These are phyloP conservation scores for Fistulifera solaris DNA, from an alignment of 108 stramenopile species.

Conservation along the genomic window DNA sequence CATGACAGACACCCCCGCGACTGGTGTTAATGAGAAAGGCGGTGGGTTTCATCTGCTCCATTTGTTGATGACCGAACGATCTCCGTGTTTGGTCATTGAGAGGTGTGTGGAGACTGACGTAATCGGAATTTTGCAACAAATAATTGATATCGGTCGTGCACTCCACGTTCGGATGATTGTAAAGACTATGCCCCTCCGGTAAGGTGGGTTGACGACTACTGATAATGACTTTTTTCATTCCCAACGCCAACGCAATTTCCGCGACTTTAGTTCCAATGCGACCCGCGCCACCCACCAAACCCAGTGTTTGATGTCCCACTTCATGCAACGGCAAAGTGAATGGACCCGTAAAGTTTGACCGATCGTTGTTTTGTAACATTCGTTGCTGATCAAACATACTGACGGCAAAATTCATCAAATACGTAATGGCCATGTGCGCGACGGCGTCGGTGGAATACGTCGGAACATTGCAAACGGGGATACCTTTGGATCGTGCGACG, in stretches of 20 bases:
- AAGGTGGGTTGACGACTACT: slow-evolving; percentile 52
- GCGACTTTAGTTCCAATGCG: slow-evolving; percentile 79
- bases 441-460: slow-evolving; percentile 81
- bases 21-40: slow-evolving; percentile 88
- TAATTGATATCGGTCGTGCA: slow-evolving; percentile 45
- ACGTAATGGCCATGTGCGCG: slow-evolving; percentile 84
- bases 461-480: slow-evolving; percentile 69
- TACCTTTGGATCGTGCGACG: slow-evolving; percentile 24
- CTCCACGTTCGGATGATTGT: slow-evolving; percentile 34
- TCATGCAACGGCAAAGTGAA: slow-evolving; percentile 72
- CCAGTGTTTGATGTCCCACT: slow-evolving; percentile 65
- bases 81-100: slow-evolving; percentile 75
- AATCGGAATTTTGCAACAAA: slow-evolving; percentile 60
- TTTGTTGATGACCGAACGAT: slow-evolving; percentile 57
- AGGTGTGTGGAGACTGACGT: slow-evolving; percentile 79
- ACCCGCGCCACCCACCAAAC: slow-evolving; percentile 83
- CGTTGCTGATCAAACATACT: slow-evolving; percentile 68
- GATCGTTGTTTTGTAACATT: slow-evolving; percentile 49
- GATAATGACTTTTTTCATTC: slow-evolving; percentile 74
- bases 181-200: slow-evolving; percentile 44
- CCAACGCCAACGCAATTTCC: slow-evolving; percentile 72
- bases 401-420: slow-evolving; percentile 73
- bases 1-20: slow-evolving; percentile 82
- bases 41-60: slow-evolving; percentile 75
- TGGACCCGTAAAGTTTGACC: slow-evolving; percentile 56